Evolutionary conservation across 1,139 yeast species (phyloP).

Genomic region (Nakaseomyces nivariensis): DNA sequence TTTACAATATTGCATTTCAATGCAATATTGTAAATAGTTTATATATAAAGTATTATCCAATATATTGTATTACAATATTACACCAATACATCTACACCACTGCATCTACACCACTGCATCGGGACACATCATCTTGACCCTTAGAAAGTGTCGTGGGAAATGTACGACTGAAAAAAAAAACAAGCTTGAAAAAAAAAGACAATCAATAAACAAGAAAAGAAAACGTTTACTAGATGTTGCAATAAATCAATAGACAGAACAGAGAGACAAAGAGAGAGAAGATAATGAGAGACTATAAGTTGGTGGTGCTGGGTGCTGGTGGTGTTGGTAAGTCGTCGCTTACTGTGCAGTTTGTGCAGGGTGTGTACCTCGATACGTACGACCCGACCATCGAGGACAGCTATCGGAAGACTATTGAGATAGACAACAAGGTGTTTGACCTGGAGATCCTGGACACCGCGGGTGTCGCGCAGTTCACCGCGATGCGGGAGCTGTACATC

Average conservation of each 20-base stretch:
- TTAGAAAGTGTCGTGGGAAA: too few species aligned
- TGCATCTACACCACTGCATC: too few species aligned
- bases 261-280: neutral
- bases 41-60: too few species aligned
- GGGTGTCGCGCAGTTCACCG: constrained; percentile 94
- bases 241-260: neutral
- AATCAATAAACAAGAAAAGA: too few species aligned
- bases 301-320: constrained; percentile 95
- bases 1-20: too few species aligned
- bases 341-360: constrained; percentile 83
- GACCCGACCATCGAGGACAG: constrained; percentile 98
- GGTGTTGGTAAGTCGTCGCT: constrained; percentile 96
- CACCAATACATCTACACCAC: too few species aligned
- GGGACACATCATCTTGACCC: too few species aligned
- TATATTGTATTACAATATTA: too few species aligned
- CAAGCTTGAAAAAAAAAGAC: neutral
- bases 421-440: constrained; percentile 86
- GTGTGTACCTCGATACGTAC: constrained; percentile 86
- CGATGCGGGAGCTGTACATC: constrained; percentile 88
- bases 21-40: too few species aligned
- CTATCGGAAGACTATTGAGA: constrained; percentile 81
- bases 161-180: too few species aligned
- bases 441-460: constrained; percentile 94
- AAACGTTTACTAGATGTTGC: too few species aligned
- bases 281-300: constrained; percentile 45